These are phyloP conservation scores for Talaromyces sp. DNA, from an alignment of 2,329 filamentous ascomycete species.

Conservation along the genomic window DNA sequence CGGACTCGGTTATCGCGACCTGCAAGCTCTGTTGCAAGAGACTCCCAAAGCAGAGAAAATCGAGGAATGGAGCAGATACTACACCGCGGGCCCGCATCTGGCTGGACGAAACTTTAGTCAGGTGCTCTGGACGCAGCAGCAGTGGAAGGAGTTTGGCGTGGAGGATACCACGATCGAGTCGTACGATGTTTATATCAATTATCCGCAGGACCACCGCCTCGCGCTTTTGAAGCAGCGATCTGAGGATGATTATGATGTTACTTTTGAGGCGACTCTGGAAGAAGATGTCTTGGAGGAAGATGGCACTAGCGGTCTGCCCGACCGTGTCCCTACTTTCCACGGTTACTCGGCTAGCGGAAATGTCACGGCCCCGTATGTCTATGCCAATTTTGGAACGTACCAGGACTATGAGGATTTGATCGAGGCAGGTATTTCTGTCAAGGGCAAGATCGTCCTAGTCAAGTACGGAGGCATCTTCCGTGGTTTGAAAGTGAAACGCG, in stretches of 20 bases:
- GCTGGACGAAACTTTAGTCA: constrained; percentile 74
- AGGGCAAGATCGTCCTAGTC: constrained; percentile 80
- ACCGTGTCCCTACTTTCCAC: constrained; percentile 84
- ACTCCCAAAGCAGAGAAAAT: constrained; percentile 53
- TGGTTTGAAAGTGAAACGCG: constrained; percentile 86
- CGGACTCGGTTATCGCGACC: constrained; percentile 49
- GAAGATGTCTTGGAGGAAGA: constrained; percentile 85
- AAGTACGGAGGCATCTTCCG: constrained; percentile 85
- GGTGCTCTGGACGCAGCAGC: constrained; percentile 69
- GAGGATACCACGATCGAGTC: constrained; percentile 53
- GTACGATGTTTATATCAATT: constrained; percentile 76
- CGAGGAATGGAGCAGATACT: constrained; percentile 71
- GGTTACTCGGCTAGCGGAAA: constrained; percentile 92
- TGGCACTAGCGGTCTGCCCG: constrained; percentile 64
- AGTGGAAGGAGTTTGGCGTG: constrained; percentile 68
- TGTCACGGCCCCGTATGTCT: constrained; percentile 81
- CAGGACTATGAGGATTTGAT: constrained; percentile 78
- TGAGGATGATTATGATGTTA: constrained; percentile 45
- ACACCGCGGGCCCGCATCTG: constrained; percentile 69
- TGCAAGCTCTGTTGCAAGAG: constrained; percentile 50
- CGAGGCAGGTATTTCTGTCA: constrained; percentile 66
- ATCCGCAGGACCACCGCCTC: constrained; percentile 65
- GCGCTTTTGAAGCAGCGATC: constrained; percentile 54
- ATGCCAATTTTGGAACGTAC: constrained; percentile 86
- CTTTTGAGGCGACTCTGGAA: constrained; percentile 73